Percentiles rank a stretch among this genome's conserved stretches.
These are phyloP conservation scores for Rubia tinctorum DNA, from an alignment of 305 asterid species.

Conservation along the genomic window DNA sequence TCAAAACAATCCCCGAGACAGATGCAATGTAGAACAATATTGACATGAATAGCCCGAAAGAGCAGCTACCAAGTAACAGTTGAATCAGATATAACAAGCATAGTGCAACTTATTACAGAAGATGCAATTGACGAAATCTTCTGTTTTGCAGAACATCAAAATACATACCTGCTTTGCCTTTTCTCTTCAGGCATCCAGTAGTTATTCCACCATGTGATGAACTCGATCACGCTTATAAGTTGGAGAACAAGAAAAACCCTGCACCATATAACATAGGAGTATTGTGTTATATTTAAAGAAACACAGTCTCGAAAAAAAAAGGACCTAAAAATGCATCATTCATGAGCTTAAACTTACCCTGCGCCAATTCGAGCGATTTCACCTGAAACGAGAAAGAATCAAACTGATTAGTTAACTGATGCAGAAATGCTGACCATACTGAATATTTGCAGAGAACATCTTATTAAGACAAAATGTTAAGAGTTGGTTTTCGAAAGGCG, in stretches of 20 bases:
- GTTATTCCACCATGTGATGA: constrained; percentile 91
- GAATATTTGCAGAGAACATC: too few species aligned
- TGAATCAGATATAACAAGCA: neutral
- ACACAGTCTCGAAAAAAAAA: neutral
- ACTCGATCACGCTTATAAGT: constrained; percentile 82
- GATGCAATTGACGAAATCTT: neutral
- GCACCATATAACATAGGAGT: constrained; percentile 18
- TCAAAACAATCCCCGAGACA: constrained; percentile 56
- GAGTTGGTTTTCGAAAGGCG: neutral
- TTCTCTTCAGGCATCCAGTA: constrained; percentile 82
- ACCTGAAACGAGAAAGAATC: constrained; percentile 43
- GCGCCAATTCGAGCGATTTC: constrained; percentile 93
- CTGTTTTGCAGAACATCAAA: neutral
- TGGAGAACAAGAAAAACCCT: constrained; percentile 81
- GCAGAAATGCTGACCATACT: neutral
- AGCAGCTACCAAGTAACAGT: constrained; percentile 41
- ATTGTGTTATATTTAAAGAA: neutral
- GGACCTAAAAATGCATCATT: too few species aligned
- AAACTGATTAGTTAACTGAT: neutral
- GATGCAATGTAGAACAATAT: constrained; percentile 68
- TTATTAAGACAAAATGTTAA: neutral
- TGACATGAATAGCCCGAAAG: constrained; percentile 84
- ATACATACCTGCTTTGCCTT: constrained; percentile 49
- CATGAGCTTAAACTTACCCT: constrained; percentile 49
- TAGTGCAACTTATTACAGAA: neutral